Evolutionary conservation across 305 asterid species (phyloP).

Genomic region (Stenogyne calaminthoides): DNA sequence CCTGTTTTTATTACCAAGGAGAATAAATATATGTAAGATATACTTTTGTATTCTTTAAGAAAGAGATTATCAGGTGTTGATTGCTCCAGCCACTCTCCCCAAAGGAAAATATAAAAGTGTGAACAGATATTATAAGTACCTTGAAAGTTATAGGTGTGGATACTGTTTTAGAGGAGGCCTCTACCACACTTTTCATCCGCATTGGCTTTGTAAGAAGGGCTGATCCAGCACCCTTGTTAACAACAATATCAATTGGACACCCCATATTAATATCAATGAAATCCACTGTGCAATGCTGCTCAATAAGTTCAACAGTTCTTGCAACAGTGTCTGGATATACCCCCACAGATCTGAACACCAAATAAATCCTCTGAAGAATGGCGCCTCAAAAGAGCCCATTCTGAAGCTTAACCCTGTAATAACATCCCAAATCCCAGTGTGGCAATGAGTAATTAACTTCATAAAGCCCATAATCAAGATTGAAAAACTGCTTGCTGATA

Average conservation of each 20-base stretch:
- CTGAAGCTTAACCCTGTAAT: slow-evolving; percentile 91
- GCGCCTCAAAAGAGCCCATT: slow-evolving; percentile 97
- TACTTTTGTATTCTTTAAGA: not conserved
- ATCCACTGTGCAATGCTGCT: slow-evolving; percentile 82
- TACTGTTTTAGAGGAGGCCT: slow-evolving; percentile 71
- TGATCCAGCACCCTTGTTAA: slow-evolving; percentile 93
- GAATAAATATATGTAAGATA: not conserved
- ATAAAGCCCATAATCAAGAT: not conserved
- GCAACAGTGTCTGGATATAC: slow-evolving; percentile 93
- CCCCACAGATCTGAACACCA: slow-evolving; percentile 96
- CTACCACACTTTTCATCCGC: slow-evolving; percentile 83
- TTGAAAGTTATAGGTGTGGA: slow-evolving; percentile 75
- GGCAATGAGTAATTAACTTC: not conserved
- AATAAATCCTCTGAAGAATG: slow-evolving; percentile 85
- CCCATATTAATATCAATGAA: slow-evolving; percentile 97
- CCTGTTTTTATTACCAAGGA: not conserved
- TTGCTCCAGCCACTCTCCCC: not conserved
- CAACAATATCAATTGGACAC: slow-evolving; percentile 91
- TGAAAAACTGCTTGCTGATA: not conserved
- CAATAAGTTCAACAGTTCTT: slow-evolving; percentile 87
- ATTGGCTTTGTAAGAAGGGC: slow-evolving; percentile 81
- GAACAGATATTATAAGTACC: slow-evolving; percentile 39
- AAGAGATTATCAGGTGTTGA: slow-evolving; percentile 15
- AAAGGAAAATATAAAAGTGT: slow-evolving; percentile 18
- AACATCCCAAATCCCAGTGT: slow-evolving; percentile 26